These are phyloP conservation scores for Colletotrichum incanum DNA, from an alignment of 2,329 filamentous ascomycete genomes.

Conservation along the genomic window DNA sequence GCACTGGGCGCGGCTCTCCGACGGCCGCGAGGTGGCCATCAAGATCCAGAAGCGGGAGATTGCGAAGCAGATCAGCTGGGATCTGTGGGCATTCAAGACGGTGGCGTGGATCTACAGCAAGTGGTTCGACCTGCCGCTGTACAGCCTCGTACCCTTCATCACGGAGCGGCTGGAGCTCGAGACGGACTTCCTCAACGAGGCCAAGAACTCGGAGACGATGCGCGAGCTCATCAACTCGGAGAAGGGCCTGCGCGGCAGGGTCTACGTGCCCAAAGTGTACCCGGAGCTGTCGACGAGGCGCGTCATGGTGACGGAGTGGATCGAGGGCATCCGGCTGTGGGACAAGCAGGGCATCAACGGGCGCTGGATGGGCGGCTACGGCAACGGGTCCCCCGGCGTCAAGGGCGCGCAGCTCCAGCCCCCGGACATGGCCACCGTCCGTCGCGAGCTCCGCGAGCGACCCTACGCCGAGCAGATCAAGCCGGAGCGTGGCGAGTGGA, in stretches of 20 bases:
- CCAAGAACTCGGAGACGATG: slow-evolving; percentile 90
- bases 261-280: slow-evolving; percentile 91
- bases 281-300: slow-evolving; percentile 85
- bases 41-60: slow-evolving; percentile 99
- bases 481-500: slow-evolving; percentile 85
- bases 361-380: slow-evolving; percentile 84
- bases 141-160: slow-evolving; percentile 92
- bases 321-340: slow-evolving; percentile 94
- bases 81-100: slow-evolving; percentile 95
- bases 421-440: slow-evolving; percentile 64
- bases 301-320: slow-evolving; percentile 97
- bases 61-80: slow-evolving; percentile 90
- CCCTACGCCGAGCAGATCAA: slow-evolving; percentile 77
- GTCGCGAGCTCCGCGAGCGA: slow-evolving; percentile 64
- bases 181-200: slow-evolving; percentile 95
- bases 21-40: slow-evolving; percentile 93
- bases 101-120: slow-evolving; percentile 87
- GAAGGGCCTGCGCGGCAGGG: slow-evolving; percentile 80
- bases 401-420: slow-evolving; percentile 73
- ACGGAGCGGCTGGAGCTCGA: slow-evolving; percentile 92
- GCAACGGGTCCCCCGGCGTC: slow-evolving; percentile 84
- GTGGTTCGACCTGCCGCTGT: slow-evolving; percentile 94
- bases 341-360: slow-evolving; percentile 87
- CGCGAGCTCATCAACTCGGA: slow-evolving; percentile 82
- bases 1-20: slow-evolving; percentile 89